These are phyloP conservation scores for Citropsis articulata DNA, from an alignment of 345 rosid species.

Conservation along the genomic window DNA sequence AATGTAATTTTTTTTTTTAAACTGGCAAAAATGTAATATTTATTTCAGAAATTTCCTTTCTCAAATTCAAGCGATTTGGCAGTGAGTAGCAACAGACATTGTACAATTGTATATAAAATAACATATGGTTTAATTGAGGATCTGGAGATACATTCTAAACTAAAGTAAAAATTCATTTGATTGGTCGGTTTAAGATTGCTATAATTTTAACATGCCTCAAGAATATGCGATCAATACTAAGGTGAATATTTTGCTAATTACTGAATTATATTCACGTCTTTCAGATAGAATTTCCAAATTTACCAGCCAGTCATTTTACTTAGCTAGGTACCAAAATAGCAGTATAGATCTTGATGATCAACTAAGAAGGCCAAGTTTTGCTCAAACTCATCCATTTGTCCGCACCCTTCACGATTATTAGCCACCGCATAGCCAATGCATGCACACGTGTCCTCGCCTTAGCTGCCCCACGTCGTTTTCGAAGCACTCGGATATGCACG, in stretches of 20 bases:
- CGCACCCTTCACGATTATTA: background rate
- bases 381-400: slow-evolving; percentile 20
- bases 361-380: background rate
- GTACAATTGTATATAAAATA: no score
- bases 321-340: background rate
- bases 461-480: slow-evolving; percentile 14
- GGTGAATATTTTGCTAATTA: background rate
- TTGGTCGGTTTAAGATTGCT: no score
- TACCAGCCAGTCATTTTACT: background rate
- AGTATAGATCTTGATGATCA: background rate
- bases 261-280: background rate
- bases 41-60: background rate
- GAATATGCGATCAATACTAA: no score
- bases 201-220: no score
- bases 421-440: slow-evolving; percentile 25
- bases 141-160: no score
- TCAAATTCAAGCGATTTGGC: background rate
- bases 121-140: no score
- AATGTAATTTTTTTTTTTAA: no score
- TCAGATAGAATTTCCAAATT: background rate
- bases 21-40: background rate
- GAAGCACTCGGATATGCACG: background rate
- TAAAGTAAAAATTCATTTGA: no score
- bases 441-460: slow-evolving; percentile 17
- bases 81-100: background rate